phyloP scores from a whole-genome alignment of 768 basidiomycete genomes.

The Suillus tomentosus region DNA sequence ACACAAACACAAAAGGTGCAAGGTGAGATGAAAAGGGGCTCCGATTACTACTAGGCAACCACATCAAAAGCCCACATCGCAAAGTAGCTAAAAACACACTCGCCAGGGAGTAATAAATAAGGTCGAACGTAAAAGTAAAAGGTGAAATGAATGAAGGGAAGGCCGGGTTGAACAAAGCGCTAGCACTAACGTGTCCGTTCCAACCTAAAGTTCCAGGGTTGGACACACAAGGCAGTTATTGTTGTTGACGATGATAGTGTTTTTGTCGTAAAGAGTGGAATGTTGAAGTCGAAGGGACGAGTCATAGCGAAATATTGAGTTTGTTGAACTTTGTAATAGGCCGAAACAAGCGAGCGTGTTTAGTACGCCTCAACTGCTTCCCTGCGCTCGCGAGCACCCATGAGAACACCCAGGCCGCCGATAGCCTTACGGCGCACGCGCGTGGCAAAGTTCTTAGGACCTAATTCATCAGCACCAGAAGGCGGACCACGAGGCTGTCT shows the following conservation, averaged over 20 bases:
- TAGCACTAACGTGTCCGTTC: constrained; percentile 16
- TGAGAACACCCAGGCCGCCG: constrained; percentile 74
- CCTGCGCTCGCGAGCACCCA: constrained; percentile 80
- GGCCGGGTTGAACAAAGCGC: constrained; percentile 10
- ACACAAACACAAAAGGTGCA: neutral
- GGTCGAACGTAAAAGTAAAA: constrained; percentile 8
- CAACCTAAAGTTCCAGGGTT: constrained; percentile 12
- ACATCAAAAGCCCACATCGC: neutral
- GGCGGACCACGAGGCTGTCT: constrained; percentile 90
- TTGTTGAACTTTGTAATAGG: constrained; percentile 5
- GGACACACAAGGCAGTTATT: constrained; percentile 5
- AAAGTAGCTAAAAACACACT: constrained; percentile 4
- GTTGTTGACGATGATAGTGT: neutral
- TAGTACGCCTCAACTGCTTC: constrained; percentile 73
- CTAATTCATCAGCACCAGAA: constrained; percentile 82
- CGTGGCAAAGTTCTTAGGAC: constrained; percentile 86
- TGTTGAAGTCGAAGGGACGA: constrained; percentile 19
- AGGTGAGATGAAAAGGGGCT: neutral
- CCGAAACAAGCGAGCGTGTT: constrained; percentile 23
- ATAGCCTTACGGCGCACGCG: constrained; percentile 85
- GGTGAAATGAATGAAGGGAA: constrained; percentile 9
- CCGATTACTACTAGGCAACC: neutral
- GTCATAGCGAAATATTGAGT: constrained; percentile 15
- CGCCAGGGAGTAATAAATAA: constrained; percentile 9
- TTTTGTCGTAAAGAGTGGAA: constrained; percentile 22